These are phyloP conservation scores for Pestalotiopsis sp. DNA, from an alignment of 2,329 filamentous ascomycete genomes.

Conservation along the genomic window DNA sequence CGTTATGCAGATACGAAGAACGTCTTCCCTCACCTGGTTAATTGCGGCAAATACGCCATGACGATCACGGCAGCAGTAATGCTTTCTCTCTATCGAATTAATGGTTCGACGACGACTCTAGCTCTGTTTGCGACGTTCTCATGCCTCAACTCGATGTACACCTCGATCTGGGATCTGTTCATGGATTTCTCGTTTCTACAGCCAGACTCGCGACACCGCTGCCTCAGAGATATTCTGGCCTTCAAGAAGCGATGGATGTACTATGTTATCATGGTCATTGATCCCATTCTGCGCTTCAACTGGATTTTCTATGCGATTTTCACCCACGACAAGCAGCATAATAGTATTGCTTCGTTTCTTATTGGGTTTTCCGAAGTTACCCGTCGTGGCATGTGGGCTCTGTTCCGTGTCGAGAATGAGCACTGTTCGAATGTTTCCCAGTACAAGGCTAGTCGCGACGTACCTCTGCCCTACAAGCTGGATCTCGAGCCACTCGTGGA, in stretches of 20 bases:
- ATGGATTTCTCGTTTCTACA: constrained; percentile 98
- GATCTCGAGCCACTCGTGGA: constrained; percentile 45
- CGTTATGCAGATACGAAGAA: constrained; percentile 88
- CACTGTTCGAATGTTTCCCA: constrained; percentile 90
- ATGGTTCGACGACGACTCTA: constrained; percentile 57
- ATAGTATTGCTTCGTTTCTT: constrained; percentile 77
- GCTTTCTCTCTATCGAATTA: constrained; percentile 82
- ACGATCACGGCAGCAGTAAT: constrained; percentile 80
- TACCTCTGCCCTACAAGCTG: constrained; percentile 80
- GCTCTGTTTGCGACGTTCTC: constrained; percentile 81
- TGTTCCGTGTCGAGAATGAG: constrained; percentile 96
- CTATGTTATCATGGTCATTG: constrained; percentile 80
- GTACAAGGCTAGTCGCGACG: constrained; percentile 86
- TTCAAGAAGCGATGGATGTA: constrained; percentile 83
- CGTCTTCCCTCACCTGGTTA: constrained; percentile 88
- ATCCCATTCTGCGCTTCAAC: constrained; percentile 85
- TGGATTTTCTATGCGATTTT: constrained; percentile 96
- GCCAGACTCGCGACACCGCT: constrained; percentile 65
- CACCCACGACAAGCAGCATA: constrained; percentile 78
- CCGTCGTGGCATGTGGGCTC: constrained; percentile 86
- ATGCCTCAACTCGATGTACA: constrained; percentile 81
- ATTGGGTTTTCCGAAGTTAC: constrained; percentile 78
- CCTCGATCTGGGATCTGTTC: constrained; percentile 87
- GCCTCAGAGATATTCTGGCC: constrained; percentile 77
- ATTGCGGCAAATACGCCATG: constrained; percentile 87